Conservation (phyloP, 768 basidiomycete genomes). For the Termitomyces sp. region DNA sequence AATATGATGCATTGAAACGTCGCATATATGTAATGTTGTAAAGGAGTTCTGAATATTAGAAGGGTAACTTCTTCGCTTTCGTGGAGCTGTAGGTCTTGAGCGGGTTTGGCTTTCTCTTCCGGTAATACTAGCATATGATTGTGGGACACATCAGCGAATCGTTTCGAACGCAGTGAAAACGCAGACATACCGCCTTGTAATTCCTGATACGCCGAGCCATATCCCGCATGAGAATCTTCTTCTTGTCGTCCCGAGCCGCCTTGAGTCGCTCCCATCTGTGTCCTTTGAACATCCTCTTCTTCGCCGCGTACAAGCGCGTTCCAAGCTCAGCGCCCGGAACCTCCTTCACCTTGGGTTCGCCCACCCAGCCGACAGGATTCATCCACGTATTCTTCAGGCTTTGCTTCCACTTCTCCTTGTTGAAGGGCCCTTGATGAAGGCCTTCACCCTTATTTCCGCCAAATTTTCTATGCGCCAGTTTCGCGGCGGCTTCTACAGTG, state of each 20-base stretch:
- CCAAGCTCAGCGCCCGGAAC: slow-evolving; percentile 49
- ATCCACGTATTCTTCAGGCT: slow-evolving; percentile 22
- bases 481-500: not conserved
- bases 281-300: slow-evolving; percentile 91
- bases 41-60: slow-evolving; percentile 29
- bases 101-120: slow-evolving; percentile 48
- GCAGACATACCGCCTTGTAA: slow-evolving; percentile 55
- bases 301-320: slow-evolving; percentile 64
- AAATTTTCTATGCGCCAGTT: slow-evolving; percentile 3
- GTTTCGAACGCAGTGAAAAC: not conserved
- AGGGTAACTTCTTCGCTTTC: slow-evolving; percentile 55
- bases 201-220: slow-evolving; percentile 62
- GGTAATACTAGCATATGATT: slow-evolving; percentile 33
- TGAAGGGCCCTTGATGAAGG: slow-evolving; percentile 1
- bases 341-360: slow-evolving; percentile 35
- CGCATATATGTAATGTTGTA: not conserved
- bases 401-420: slow-evolving; percentile 3
- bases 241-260: slow-evolving; percentile 40
- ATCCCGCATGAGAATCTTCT: slow-evolving; percentile 54
- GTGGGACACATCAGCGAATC: not conserved
- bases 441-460: slow-evolving; percentile 3
- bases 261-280: slow-evolving; percentile 75
- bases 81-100: slow-evolving; percentile 44
- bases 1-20: not conserved
- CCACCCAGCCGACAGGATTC: slow-evolving; percentile 34